Conservation (phyloP, 2,329 filamentous ascomycete species). For the Aspergillus quadrilineatus region DNA sequence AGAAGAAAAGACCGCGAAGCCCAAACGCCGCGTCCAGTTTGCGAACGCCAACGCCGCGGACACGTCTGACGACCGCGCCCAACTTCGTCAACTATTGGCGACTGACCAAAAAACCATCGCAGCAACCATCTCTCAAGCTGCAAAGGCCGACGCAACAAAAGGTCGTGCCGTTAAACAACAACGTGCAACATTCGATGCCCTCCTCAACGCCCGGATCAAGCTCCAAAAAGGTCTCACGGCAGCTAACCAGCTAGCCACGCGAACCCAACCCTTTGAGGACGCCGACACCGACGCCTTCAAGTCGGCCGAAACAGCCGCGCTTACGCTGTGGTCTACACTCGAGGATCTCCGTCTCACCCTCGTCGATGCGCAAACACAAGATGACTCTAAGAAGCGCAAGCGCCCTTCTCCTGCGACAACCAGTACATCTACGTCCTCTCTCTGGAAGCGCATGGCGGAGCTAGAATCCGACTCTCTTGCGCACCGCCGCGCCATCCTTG, state of each 20-base stretch:
- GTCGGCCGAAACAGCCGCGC: slow-evolving; percentile 80
- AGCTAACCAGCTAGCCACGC: slow-evolving; percentile 67
- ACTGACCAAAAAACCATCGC: slow-evolving; percentile 67
- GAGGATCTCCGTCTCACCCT: slow-evolving; percentile 44
- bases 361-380: slow-evolving; percentile 36
- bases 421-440: slow-evolving; percentile 58
- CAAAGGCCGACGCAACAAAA: slow-evolving; percentile 77
- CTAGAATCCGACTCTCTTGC: slow-evolving; percentile 61
- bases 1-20: slow-evolving; percentile 21
- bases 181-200: slow-evolving; percentile 78
- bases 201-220: slow-evolving; percentile 87
- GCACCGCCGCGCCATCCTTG: slow-evolving; percentile 69
- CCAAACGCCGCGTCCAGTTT: slow-evolving; percentile 16
- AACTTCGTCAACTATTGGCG: slow-evolving; percentile 66
- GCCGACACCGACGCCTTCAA: slow-evolving; percentile 54
- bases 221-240: slow-evolving; percentile 87
- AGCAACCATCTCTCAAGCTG: slow-evolving; percentile 63
- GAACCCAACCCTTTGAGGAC: slow-evolving; percentile 40
- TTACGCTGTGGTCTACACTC: slow-evolving; percentile 77
- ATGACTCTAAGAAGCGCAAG: slow-evolving; percentile 47
- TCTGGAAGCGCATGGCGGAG: slow-evolving; percentile 70
- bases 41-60: slow-evolving; percentile 20
- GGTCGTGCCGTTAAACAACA: slow-evolving; percentile 84
- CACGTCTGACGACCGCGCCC: slow-evolving; percentile 49
- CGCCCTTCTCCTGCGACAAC: slow-evolving; percentile 49